Percentiles rank a stretch among this genome's conserved stretches.
phyloP scores from a whole-genome alignment of 1,284 basidiomycete genomes.

The Hemileccinum hortonii region DNA sequence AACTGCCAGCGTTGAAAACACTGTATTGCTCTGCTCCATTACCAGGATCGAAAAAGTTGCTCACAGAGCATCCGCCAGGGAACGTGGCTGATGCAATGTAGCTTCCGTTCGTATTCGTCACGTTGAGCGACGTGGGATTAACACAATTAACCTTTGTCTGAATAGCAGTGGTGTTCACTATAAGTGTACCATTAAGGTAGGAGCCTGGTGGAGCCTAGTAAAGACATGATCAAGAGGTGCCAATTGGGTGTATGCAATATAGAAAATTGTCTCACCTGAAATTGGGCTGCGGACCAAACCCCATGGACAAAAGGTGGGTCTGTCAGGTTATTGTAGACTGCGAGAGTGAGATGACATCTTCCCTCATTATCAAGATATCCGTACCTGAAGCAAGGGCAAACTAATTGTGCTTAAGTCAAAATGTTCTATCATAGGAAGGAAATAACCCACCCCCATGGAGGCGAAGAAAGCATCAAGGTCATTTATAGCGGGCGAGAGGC shows the following conservation, averaged over 20 bases:
- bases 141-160: constrained; percentile 48
- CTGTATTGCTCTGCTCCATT: constrained; percentile 48
- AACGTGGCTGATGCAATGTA: constrained; percentile 44
- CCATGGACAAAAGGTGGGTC: constrained; percentile 54
- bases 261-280: constrained; percentile 39
- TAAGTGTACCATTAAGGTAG: constrained; percentile 51
- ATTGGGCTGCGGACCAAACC: constrained; percentile 51
- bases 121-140: constrained; percentile 35
- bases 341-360: constrained; percentile 27
- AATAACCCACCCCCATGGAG: constrained; percentile 51
- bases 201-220: constrained; percentile 36
- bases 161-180: constrained; percentile 54
- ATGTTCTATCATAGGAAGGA: neutral
- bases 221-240: neutral
- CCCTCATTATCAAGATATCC: constrained; percentile 4
- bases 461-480: constrained; percentile 54
- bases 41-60: constrained; percentile 38
- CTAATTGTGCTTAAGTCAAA: constrained; percentile 21
- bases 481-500: constrained; percentile 42
- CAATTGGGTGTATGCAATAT: neutral
- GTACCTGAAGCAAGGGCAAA: constrained; percentile 44
- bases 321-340: constrained; percentile 44
- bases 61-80: constrained; percentile 43
- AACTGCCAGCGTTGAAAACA: constrained; percentile 42
- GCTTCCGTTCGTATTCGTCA: constrained; percentile 23